Evolutionary conservation across 2,329 filamentous ascomycete species (phyloP), one percentile per base, ranked within the genome.

Genomic region (Hyphodiscus sp.): DNA sequence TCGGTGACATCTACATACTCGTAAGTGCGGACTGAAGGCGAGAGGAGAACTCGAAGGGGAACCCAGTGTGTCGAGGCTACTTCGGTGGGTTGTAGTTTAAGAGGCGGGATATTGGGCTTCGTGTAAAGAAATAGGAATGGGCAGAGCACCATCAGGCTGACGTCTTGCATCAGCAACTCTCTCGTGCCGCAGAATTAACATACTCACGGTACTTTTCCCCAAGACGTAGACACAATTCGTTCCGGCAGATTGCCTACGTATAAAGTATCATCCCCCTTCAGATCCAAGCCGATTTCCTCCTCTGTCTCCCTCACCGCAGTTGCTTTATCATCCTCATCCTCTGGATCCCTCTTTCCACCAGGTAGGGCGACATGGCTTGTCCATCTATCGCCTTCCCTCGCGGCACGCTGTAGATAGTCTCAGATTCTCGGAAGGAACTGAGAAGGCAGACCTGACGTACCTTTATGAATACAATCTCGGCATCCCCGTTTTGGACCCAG

Each of bases 401-500:
- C 76, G 2, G 85, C 80, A 45, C 85, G n/a, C n/a, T n/a, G n/a
- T n/a, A n/a, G n/a, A n/a, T n/a, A n/a, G n/a, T n/a, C n/a, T n/a
- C n/a, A n/a, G n/a, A n/a, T n/a, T n/a, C n/a, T n/a, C n/a, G n/a
- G n/a, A n/a, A n/a, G n/a, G n/a, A n/a, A n/a, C n/a, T n/a, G n/a
- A n/a, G n/a, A n/a, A n/a, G n/a, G n/a, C n/a, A n/a, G n/a, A n/a
- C n/a, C n/a, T n/a, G n/a, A n/a, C n/a, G n/a, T n/a, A n/a, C 74
- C 65, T 87, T 88, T 67, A 88, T 88, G 67, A 87, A 87, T 2
- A 87, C 73, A n/a, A 83, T 72, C 66, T 88, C 85, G 0, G 84
- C 80, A 56, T 84, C 80, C 20, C 83, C 83, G 65, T 84, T 70
- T 58, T 79, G 75, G 7, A 85, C 82, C 85, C 85, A 88, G 16